Conservation (phyloP, 768 basidiomycete species). For the Pisolithus albus region DNA sequence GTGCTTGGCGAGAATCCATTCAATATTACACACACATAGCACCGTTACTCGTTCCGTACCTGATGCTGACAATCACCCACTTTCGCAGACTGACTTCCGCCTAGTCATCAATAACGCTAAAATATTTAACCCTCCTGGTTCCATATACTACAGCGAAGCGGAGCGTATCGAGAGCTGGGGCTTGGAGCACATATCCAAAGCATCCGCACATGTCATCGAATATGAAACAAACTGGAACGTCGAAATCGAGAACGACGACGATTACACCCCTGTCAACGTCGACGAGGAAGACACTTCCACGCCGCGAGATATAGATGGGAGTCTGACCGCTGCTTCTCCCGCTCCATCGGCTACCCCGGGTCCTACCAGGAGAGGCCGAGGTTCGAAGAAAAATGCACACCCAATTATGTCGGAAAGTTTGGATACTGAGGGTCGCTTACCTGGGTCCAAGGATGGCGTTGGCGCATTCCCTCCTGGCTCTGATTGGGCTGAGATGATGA, state of each 20-base stretch:
- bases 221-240: slow-evolving; percentile 83
- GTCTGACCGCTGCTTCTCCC: slow-evolving; percentile 35
- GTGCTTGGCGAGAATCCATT: neutral
- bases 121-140: slow-evolving; percentile 66
- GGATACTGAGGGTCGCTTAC: slow-evolving; percentile 65
- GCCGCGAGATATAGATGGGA: slow-evolving; percentile 44
- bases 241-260: slow-evolving; percentile 63
- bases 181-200: slow-evolving; percentile 66
- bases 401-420: slow-evolving; percentile 38
- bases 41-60: neutral
- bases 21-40: neutral
- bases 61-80: neutral
- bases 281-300: slow-evolving; percentile 33
- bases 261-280: slow-evolving; percentile 25
- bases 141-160: slow-evolving; percentile 70
- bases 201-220: slow-evolving; percentile 67
- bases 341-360: slow-evolving; percentile 39
- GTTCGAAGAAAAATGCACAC: slow-evolving; percentile 49
- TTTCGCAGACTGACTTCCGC: slow-evolving; percentile 53
- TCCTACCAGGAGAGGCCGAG: slow-evolving; percentile 32
- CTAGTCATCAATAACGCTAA: slow-evolving; percentile 72
- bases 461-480: slow-evolving; percentile 66
- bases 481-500: slow-evolving; percentile 66
- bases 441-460: slow-evolving; percentile 71
- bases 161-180: slow-evolving; percentile 65